A percentile compares a stretch with the other conserved stretches of the same genome.
Conservation (phyloP, 768 basidiomycete species). For the Auricularia sp. region DNA sequence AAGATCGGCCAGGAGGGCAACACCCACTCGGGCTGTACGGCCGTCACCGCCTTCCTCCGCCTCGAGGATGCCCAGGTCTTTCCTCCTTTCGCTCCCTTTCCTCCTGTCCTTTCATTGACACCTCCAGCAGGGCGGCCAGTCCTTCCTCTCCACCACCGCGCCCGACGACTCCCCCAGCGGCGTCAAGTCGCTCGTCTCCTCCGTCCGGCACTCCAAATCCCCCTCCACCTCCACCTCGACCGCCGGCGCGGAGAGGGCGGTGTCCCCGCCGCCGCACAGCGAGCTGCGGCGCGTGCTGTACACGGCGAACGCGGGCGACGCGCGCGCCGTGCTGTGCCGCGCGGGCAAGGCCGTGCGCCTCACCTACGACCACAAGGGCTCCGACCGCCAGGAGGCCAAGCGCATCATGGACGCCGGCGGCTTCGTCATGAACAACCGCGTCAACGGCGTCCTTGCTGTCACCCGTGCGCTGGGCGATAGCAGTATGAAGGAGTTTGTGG, state of each 20-base stretch:
- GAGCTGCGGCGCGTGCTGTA: constrained; percentile 26
- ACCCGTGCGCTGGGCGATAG: constrained; percentile 93
- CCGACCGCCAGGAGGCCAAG: constrained; percentile 94
- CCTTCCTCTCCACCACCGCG: constrained; percentile 35
- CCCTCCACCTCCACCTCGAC: constrained; percentile 6
- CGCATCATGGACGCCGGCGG: constrained; percentile 96
- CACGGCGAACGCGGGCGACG: no score
- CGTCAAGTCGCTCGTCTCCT: constrained; percentile 31
- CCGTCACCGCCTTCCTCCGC: constrained; percentile 89
- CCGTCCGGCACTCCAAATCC: constrained; percentile 13
- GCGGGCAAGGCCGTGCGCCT: no score
- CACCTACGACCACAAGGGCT: constrained; percentile 98
- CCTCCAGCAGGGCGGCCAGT: constrained; percentile 44
- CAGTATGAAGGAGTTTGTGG: constrained; percentile 99
- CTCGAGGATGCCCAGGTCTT: constrained; percentile 54
- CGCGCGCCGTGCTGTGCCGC: no score
- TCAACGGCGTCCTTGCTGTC: constrained; percentile 94
- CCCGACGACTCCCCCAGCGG: constrained; percentile 23
- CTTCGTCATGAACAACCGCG: constrained; percentile 96
- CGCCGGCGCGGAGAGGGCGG: background rate
- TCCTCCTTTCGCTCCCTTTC: no score
- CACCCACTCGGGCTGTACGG: constrained; percentile 95
- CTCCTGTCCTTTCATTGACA: no score
- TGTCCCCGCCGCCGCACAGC: constrained; percentile 11
- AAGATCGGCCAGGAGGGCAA: constrained; percentile 80